Percentiles rank a stretch among this genome's conserved stretches.
Evolutionary conservation across 2,329 filamentous ascomycete genomes (phyloP).

Genomic region (Beauveria australis): DNA sequence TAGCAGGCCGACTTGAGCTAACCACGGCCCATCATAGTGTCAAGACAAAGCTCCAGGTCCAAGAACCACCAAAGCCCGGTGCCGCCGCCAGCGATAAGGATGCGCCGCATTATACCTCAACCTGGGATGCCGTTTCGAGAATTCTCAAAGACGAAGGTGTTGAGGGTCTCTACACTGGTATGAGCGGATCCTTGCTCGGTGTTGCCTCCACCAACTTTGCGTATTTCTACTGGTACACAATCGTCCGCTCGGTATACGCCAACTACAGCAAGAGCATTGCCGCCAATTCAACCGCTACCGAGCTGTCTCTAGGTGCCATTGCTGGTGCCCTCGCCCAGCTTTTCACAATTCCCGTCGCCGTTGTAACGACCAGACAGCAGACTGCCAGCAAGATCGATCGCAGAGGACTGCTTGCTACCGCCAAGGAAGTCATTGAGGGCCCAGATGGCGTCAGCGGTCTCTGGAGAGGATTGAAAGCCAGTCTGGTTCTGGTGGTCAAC

Average conservation of each 20-base stretch:
- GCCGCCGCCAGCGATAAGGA: conserved; percentile 38
- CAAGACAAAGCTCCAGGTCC: conserved; percentile 93
- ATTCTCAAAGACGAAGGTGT: conserved; percentile 77
- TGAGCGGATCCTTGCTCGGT: conserved; percentile 76
- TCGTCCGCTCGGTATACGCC: conserved; percentile 75
- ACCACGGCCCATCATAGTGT: conserved; percentile 49
- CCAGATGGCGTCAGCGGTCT: conserved; percentile 84
- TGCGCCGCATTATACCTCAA: conserved; percentile 69
- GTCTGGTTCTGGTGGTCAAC: conserved; percentile 89
- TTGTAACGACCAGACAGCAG: conserved; percentile 92
- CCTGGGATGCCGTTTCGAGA: conserved; percentile 78
- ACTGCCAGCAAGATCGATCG: conserved; percentile 78
- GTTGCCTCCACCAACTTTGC: conserved; percentile 98
- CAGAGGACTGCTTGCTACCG: conserved; percentile 81
- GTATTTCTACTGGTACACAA: conserved; percentile 98
- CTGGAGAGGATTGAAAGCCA: conserved; percentile 94
- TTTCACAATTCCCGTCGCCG: conserved; percentile 93
- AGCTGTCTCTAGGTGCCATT: conserved; percentile 76
- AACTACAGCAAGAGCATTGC: conserved; percentile 41
- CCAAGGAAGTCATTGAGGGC: conserved; percentile 77
- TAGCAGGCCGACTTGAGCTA: neutral
- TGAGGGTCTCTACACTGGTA: conserved; percentile 77
- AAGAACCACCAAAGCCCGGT: conserved; percentile 57
- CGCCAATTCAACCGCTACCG: conserved; percentile 68
- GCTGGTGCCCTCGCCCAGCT: conserved; percentile 88